Conservation (phyloP, 73 alveolate species). For the Breviolum minutum region DNA sequence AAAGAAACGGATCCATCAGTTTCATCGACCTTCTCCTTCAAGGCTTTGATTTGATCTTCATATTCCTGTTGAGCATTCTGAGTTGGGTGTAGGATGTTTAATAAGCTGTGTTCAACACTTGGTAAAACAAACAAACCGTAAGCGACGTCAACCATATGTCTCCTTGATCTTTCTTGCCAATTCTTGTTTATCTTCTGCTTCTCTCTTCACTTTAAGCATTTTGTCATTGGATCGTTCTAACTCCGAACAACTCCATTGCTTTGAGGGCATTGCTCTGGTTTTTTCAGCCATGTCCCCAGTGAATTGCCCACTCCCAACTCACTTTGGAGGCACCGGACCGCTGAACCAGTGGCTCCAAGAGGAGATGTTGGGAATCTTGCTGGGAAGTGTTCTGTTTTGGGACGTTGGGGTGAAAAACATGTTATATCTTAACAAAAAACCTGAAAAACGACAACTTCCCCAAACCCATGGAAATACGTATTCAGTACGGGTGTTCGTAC, state of each 20-base stretch:
- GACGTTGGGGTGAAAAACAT: too few relatives aligned
- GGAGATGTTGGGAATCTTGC: too few relatives aligned
- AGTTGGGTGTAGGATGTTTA: too few relatives aligned
- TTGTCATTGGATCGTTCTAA: neutral
- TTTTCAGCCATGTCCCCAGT: neutral
- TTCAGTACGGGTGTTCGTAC: neutral
- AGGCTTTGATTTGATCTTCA: neutral
- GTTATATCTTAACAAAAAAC: neutral
- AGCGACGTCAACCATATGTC: neutral
- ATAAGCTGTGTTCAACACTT: too few relatives aligned
- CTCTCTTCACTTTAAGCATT: neutral
- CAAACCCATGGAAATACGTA: neutral
- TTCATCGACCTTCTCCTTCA: neutral
- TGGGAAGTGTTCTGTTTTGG: too few relatives aligned
- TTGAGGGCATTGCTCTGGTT: neutral
- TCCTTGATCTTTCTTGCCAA: neutral
- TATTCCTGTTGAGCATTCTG: neutral
- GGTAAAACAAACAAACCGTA: too few relatives aligned
- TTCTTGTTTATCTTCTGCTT: neutral
- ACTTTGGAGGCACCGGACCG: neutral
- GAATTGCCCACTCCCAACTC: neutral
- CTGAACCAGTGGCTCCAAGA: neutral
- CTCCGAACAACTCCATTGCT: neutral
- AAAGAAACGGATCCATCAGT: too few relatives aligned
- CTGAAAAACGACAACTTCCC: neutral